phyloP scores from a whole-genome alignment of 73 alveolate genomes.

The Vitrella brassicaformis region DNA sequence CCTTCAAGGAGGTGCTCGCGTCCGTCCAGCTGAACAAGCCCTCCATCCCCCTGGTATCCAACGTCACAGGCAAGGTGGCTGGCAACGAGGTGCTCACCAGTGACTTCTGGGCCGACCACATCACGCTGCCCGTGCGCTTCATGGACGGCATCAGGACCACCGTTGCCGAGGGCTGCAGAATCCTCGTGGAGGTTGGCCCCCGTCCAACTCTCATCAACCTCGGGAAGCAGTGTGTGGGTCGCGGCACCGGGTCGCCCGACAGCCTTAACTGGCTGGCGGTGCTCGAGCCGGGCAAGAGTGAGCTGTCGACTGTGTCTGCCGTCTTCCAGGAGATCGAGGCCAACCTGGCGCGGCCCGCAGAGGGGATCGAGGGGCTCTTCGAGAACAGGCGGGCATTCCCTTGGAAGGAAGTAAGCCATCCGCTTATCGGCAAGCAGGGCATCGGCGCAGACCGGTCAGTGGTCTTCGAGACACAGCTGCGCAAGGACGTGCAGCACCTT shows the following conservation, averaged over 20 bases:
- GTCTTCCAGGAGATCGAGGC: not conserved
- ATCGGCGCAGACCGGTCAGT: too few species aligned
- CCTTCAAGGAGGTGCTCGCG: constrained; percentile 16
- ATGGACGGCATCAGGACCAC: not conserved
- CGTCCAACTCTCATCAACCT: not conserved
- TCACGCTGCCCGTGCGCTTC: not conserved
- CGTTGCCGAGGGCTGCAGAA: not conserved
- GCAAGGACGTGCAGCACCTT: constrained; percentile 9
- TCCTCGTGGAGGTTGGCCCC: not conserved
- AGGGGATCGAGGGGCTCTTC: not conserved
- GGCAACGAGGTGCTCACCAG: not conserved
- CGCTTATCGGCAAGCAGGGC: constrained; percentile 4
- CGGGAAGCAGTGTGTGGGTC: not conserved
- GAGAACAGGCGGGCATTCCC: constrained; percentile 8
- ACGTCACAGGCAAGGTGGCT: not conserved
- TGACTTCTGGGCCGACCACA: not conserved
- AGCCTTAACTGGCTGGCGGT: not conserved
- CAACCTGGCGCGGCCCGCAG: not conserved
- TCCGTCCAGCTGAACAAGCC: not conserved
- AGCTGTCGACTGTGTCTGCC: not conserved
- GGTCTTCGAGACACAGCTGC: constrained; percentile 3
- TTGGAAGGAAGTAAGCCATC: constrained; percentile 18
- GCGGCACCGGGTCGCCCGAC: not conserved
- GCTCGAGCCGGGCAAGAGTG: not conserved
- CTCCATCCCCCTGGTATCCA: not conserved